Percentiles rank a stretch among this genome's conserved stretches.
These are phyloP conservation scores for Colletotrichum shisoi DNA, from an alignment of 2,329 filamentous ascomycete genomes.

Conservation along the genomic window DNA sequence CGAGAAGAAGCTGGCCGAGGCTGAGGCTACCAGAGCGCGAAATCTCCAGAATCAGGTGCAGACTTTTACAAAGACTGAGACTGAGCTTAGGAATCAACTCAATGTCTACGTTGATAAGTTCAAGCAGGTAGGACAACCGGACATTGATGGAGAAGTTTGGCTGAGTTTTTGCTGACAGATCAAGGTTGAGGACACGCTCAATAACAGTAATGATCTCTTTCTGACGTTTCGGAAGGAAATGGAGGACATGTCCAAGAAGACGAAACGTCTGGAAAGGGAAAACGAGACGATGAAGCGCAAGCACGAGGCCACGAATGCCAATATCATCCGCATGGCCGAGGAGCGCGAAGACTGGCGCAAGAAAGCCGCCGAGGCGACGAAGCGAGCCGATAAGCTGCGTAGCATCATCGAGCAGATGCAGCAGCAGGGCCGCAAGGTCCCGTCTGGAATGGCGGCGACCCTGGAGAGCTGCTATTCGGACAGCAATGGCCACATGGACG, in stretches of 20 bases:
- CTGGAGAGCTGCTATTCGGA: conserved; percentile 68
- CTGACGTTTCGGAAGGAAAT: conserved; percentile 97
- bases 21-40: conserved; percentile 79
- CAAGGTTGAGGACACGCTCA: conserved; percentile 96
- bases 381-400: conserved; percentile 90
- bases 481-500: conserved; percentile 57
- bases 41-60: conserved; percentile 91
- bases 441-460: conserved; percentile 68
- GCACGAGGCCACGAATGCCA: conserved; percentile 90
- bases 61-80: conserved; percentile 95
- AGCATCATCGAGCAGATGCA: conserved; percentile 97
- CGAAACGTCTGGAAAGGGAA: conserved; percentile 94
- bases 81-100: conserved; percentile 89
- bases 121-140: conserved; percentile 79
- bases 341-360: conserved; percentile 85
- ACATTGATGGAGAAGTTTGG: conserved; percentile 4
- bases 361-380: conserved; percentile 59
- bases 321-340: conserved; percentile 97
- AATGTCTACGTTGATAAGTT: conserved; percentile 99
- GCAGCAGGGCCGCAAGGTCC: conserved; percentile 82
- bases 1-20: conserved; percentile 86
- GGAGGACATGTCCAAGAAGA: conserved; percentile 99
- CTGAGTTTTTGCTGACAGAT: conserved; percentile 42
- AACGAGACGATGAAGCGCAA: conserved; percentile 91
- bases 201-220: conserved; percentile 97